Evolutionary conservation across 1,284 basidiomycete species (phyloP).

Genomic region (Exobasidium cylindrosporum): DNA sequence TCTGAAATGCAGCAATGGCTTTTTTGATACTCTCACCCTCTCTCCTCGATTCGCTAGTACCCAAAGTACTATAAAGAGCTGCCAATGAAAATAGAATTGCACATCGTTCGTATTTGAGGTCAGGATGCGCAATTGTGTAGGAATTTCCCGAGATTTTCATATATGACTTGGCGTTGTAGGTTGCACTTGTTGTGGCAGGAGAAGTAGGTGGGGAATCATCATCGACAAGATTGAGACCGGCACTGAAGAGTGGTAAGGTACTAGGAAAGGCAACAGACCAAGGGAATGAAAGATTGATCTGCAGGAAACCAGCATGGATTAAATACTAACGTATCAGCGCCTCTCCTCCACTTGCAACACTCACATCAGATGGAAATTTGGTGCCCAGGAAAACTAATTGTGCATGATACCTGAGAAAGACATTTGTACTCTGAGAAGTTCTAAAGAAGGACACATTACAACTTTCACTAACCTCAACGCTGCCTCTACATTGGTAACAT

Average conservation of each 20-base stretch:
- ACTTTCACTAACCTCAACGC: conserved; percentile 3
- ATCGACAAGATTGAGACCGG: conserved; percentile 6
- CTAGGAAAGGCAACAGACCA: conserved; percentile 41
- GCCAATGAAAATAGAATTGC: conserved; percentile 39
- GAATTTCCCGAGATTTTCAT: conserved; percentile 26
- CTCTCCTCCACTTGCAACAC: too few species aligned
- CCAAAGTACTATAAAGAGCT: conserved; percentile 36
- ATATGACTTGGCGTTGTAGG: conserved; percentile 14
- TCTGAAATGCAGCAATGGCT: conserved; percentile 41
- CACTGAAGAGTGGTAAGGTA: conserved; percentile 24
- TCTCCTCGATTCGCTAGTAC: conserved; percentile 29
- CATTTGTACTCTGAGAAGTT: too few species aligned
- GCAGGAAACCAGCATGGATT: too few species aligned
- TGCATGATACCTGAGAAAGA: conserved; percentile 80
- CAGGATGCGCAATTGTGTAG: conserved; percentile 34
- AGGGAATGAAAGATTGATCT: conserved; percentile 36
- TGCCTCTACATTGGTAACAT: conserved; percentile 33
- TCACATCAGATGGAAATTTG: conserved; percentile 69
- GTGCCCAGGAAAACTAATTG: conserved; percentile 75
- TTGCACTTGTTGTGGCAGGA: conserved; percentile 24
- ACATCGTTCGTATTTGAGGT: conserved; percentile 38
- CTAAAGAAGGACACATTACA: conserved; percentile 10
- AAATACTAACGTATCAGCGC: too few species aligned
- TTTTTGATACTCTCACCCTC: conserved; percentile 48
- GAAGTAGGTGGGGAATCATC: conserved; percentile 22